Evolutionary conservation across 2,329 filamentous ascomycete genomes (phyloP).

Genomic region (Hypoxylon sp.): DNA sequence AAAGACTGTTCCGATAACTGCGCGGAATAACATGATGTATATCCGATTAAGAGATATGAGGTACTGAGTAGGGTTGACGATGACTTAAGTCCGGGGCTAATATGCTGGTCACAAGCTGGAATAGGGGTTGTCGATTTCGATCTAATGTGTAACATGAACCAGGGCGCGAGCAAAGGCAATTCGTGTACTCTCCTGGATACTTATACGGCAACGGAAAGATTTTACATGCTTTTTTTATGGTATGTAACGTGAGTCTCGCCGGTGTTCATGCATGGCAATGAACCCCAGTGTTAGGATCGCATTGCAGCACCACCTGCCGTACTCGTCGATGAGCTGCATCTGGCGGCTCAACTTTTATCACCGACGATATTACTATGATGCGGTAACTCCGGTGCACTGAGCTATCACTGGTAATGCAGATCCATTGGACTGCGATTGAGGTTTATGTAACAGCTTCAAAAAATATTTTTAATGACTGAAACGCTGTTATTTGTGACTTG

Average conservation of each 20-base stretch:
- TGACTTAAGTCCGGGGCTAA: not conserved
- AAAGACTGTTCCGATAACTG: not conserved
- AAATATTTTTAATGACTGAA: no score
- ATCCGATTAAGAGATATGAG: not conserved
- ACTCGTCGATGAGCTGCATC: not conserved
- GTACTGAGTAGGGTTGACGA: not conserved
- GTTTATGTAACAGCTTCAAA: no score
- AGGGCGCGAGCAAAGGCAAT: no score
- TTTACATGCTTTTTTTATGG: no score
- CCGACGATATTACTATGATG: not conserved
- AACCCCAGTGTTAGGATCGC: not conserved
- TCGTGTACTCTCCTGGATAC: no score
- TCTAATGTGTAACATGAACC: not conserved
- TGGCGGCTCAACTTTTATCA: constrained; percentile 2
- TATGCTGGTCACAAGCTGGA: not conserved
- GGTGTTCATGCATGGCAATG: not conserved
- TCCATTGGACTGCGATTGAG: no score
- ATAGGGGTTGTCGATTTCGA: not conserved
- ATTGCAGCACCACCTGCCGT: constrained; percentile 3
- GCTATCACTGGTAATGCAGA: no score
- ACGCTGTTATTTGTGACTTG: no score
- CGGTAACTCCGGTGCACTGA: not conserved
- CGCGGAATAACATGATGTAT: not conserved
- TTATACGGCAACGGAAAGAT: no score
- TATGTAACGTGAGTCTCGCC: no score